Base-by-base conservation (phyloP, 768 basidiomycete species). In the Terana coerulea region DNA sequence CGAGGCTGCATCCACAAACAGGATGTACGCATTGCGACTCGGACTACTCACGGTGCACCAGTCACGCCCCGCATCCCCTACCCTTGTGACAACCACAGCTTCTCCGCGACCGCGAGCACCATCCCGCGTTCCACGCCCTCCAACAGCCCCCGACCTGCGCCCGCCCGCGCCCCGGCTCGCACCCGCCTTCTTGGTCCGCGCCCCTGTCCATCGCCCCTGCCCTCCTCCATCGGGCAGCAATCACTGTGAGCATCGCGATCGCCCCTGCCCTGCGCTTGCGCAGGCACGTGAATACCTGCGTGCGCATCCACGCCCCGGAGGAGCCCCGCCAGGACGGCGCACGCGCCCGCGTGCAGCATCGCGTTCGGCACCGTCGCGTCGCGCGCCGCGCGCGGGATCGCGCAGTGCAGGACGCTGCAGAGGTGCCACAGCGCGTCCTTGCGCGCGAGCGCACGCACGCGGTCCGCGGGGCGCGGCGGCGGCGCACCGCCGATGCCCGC, bases 361-460 rank as follows among this genome's bases (percentile, higher is more conserved):
- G 15, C 14, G 42, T 34, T 19, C 36, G 36, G 36, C 30, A 10
- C 17, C 26, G 46, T 26, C 2, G 45, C 29, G 44, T 21, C 12
- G 24, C 14, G 3, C 45, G 56, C 58, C 71, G 67, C 30, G 75
- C 52, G 48, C 67, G 52, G 52, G 42, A 52, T 10, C 42, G 51
- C 26, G 42, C 34, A 55, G 46, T 76, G 75, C 26, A 80, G 62
- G 40, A 72, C 54, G 33, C 67, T 68, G 59, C 78, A 80, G 26
- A 80, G 65, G 64, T 77, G 81, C 79, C 79, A 81, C 10, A 76
- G 42, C 22, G 76, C 56, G 54, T 81, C 80, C 54, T 79, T 79
- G 37, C 64, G 67, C 19, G 71, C 74, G 26, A 80, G 69, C 62
- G n/a, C 51, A 75, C 63, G 47, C 76, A 37, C 56, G 57, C 30